A percentile compares a stretch with the other conserved stretches of the same genome.
These are phyloP conservation scores for Verticillium klebahnii DNA, from an alignment of 2,329 filamentous ascomycete species.

Conservation along the genomic window DNA sequence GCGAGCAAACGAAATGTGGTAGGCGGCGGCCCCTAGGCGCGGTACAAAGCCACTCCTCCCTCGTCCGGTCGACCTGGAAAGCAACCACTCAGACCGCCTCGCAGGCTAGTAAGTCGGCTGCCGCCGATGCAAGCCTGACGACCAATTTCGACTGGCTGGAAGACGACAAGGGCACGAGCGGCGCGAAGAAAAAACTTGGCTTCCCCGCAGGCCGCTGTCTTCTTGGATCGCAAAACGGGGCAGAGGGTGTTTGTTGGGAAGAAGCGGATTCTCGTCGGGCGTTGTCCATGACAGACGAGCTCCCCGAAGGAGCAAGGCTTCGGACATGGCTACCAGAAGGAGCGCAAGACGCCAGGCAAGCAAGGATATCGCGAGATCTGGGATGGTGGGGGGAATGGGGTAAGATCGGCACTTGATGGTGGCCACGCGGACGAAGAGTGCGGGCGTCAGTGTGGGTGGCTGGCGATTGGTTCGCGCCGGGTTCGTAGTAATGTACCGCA, in stretches of 20 bases:
- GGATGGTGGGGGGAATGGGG: neutral
- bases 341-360: neutral
- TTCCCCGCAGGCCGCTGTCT: neutral
- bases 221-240: neutral
- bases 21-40: neutral
- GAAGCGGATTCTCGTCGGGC: neutral
- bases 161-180: neutral
- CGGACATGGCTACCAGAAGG: conserved; percentile 1
- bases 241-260: neutral
- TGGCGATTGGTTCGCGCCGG: neutral
- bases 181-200: neutral
- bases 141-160: neutral
- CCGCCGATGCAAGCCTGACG: neutral
- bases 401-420: neutral
- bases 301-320: neutral
- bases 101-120: neutral
- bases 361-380: neutral
- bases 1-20: neutral
- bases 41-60: neutral
- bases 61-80: neutral
- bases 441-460: neutral
- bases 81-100: neutral
- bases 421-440: neutral
- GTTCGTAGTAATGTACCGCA: neutral
- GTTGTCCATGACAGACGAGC: neutral